Base-by-base conservation (phyloP, 495 filamentous ascomycete genomes). In the Stereocaulon alpinum region DNA sequence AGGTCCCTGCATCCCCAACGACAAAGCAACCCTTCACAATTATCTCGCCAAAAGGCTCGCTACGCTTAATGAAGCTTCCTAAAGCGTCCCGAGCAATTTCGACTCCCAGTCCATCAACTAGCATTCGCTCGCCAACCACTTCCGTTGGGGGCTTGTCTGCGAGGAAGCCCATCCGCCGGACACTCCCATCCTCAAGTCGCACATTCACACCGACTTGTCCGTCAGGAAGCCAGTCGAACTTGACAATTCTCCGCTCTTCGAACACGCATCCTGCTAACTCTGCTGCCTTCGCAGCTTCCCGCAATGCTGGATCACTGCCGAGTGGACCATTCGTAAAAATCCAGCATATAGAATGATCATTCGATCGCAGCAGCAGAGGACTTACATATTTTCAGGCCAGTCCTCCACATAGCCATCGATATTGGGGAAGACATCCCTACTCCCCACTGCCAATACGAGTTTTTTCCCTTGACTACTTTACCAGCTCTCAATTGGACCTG, bases 391-490 rank as follows among this genome's bases (percentile, higher is more conserved):
- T 3, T 40, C 50, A 0, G 54, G 66, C 72, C 71, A 73, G 43
- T 64, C 67, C 30, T 70, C 68, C 1, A 2, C 63, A 61, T 70
- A 73, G 5, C 72, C 72, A n/a, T 65, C 50, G 27, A 73, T 67
- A 51, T 72, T 59, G 61, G 70, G 68, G 30, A 63, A 66, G 9
- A 66, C 59, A 45, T 79, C 77, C 56, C 57, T 59, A 1, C 71
- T 65, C 0, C 78, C 79, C n/a, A 61, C 73, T 1, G 77, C 77
- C 5, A 82, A 62, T 2, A 77, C 66, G 2, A 81, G 18, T 58
- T 79, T 80, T 68, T 68, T 2, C 76, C 75, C 5, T 52, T 49
- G 58, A 67, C 72, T 14, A 48, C 60, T 29, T 59, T 22, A 12
- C 55, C 34, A 0, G 67, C 70, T 6, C 57, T 56, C 1, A 47